Conservation (phyloP, 2,329 filamentous ascomycete genomes). For the Dothideomycetidae sp. region DNA sequence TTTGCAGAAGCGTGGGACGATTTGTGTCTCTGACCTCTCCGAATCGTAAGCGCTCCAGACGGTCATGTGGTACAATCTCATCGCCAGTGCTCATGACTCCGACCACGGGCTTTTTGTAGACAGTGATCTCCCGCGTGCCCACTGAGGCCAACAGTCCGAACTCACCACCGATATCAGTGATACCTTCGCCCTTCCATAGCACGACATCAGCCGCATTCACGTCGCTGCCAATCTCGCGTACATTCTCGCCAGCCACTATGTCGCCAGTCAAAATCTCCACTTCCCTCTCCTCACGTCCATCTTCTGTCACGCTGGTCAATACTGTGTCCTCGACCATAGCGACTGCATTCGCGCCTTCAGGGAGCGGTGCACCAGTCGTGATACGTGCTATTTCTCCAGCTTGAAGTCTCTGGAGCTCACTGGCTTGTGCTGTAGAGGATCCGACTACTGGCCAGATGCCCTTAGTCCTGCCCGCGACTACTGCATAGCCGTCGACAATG, state of each 20-base stretch:
- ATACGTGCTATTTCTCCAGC: slow-evolving; percentile 73
- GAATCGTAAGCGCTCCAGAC: slow-evolving; percentile 46
- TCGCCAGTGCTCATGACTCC: slow-evolving; percentile 90
- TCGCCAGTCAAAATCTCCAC: slow-evolving; percentile 72
- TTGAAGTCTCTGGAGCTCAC: slow-evolving; percentile 49
- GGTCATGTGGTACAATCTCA: slow-evolving; percentile 68
- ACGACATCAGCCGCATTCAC: slow-evolving; percentile 56
- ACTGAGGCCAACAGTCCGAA: slow-evolving; percentile 80
- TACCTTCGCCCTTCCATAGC: slow-evolving; percentile 61
- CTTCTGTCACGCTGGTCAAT: slow-evolving; percentile 59
- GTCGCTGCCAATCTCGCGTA: slow-evolving; percentile 84
- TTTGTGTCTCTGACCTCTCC: slow-evolving; percentile 94
- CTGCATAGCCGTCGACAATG: slow-evolving; percentile 92
- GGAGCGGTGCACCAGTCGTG: slow-evolving; percentile 85
- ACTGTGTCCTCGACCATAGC: slow-evolving; percentile 95
- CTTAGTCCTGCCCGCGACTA: slow-evolving; percentile 54
- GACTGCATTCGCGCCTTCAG: slow-evolving; percentile 75
- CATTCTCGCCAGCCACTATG: slow-evolving; percentile 67
- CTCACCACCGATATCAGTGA: slow-evolving; percentile 78
- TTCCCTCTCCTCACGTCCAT: slow-evolving; percentile 71
- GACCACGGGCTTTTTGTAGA: slow-evolving; percentile 64
- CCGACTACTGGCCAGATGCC: slow-evolving; percentile 76
- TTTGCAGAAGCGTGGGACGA: slow-evolving; percentile 70
- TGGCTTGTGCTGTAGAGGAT: slow-evolving; percentile 71
- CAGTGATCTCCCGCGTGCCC: slow-evolving; percentile 53